These are phyloP conservation scores for Russula sp. DNA, from an alignment of 768 basidiomycete species.

Conservation along the genomic window DNA sequence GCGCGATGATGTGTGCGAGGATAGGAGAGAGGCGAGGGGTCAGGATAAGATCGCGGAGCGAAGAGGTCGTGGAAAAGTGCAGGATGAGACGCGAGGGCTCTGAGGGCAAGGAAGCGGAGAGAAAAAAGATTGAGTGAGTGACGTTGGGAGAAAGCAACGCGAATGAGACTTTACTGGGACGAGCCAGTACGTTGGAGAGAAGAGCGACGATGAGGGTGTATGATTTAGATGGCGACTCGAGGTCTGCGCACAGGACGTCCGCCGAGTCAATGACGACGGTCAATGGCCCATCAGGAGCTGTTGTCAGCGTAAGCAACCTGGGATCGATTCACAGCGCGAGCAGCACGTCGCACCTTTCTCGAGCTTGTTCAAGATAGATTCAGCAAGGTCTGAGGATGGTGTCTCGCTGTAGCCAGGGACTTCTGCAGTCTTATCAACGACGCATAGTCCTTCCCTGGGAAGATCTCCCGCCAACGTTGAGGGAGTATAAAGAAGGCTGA, in stretches of 20 bases:
- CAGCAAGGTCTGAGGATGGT: slow-evolving; percentile 27
- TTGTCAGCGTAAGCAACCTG: not conserved
- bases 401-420: slow-evolving; percentile 47
- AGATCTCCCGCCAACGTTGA: slow-evolving; percentile 34
- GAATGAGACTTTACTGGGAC: slow-evolving; percentile 38
- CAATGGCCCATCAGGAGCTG: slow-evolving; percentile 42
- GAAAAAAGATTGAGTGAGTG: not conserved
- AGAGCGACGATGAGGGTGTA: slow-evolving; percentile 47
- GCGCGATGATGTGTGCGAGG: slow-evolving; percentile 55
- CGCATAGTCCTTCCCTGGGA: slow-evolving; percentile 27
- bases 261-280: slow-evolving; percentile 66
- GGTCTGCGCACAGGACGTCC: slow-evolving; percentile 55
- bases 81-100: slow-evolving; percentile 53
- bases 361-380: slow-evolving; percentile 33
- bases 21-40: slow-evolving; percentile 59
- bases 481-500: slow-evolving; percentile 53
- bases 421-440: slow-evolving; percentile 43
- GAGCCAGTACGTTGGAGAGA: slow-evolving; percentile 36
- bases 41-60: slow-evolving; percentile 47
- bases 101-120: slow-evolving; percentile 20
- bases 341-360: slow-evolving; percentile 32
- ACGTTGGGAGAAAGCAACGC: no score
- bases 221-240: slow-evolving; percentile 45
- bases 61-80: slow-evolving; percentile 44
- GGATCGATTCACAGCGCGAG: not conserved